Conservation (phyloP, 345 rosid genomes). For the Rhodomyrtus tomentosa region DNA sequence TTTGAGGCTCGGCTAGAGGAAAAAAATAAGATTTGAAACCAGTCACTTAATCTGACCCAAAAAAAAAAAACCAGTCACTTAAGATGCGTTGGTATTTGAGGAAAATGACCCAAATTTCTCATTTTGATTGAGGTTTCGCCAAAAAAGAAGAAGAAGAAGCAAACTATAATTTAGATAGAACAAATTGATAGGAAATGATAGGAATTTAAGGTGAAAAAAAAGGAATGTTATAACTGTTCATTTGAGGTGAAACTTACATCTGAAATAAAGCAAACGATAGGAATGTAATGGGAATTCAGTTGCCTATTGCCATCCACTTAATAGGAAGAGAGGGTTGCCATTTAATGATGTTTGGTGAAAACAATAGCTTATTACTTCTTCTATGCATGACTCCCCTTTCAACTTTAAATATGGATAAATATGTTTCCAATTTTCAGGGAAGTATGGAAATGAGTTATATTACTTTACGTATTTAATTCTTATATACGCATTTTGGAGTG, state of each 20-base stretch:
- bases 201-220: background rate
- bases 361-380: background rate
- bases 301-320: background rate
- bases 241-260: background rate
- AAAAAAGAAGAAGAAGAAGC: background rate
- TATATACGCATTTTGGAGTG: accelerated
- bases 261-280: background rate
- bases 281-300: background rate
- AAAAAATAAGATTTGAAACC: background rate
- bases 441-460: background rate
- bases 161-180: background rate
- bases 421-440: accelerated
- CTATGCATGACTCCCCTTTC: background rate
- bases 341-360: background rate
- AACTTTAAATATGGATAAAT: background rate
- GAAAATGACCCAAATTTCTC: background rate
- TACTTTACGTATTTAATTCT: background rate
- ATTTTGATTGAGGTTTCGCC: background rate
- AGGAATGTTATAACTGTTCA: no score
- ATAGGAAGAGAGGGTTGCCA: background rate
- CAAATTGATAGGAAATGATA: background rate
- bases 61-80: background rate
- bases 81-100: background rate
- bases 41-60: background rate
- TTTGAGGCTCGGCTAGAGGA: background rate